These are phyloP conservation scores for Hemileccinum rubropunctum DNA, from an alignment of 768 basidiomycete species.

Conservation along the genomic window DNA sequence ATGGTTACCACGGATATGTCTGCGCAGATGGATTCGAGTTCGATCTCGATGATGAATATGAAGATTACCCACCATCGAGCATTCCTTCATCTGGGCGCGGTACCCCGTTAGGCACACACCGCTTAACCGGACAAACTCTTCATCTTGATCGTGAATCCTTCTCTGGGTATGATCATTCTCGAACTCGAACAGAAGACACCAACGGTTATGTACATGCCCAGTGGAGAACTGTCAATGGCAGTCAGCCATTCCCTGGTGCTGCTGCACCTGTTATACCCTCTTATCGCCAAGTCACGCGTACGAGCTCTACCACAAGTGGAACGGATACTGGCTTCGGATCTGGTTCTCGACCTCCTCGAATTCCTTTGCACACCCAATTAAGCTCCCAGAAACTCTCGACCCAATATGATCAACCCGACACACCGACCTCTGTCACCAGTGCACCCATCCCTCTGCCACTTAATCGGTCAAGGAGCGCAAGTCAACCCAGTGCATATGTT, in stretches of 20 bases:
- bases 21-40: constrained; percentile 69
- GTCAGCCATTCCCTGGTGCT: constrained; percentile 33
- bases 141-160: constrained; percentile 50
- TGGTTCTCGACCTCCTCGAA: constrained; percentile 40
- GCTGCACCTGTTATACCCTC: no score
- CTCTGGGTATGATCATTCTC: constrained; percentile 47
- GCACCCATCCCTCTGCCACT: constrained; percentile 30
- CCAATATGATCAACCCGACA: constrained; percentile 47
- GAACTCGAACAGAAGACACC: constrained; percentile 49
- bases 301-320: constrained; percentile 43
- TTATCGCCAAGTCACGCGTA: constrained; percentile 46
- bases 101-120: constrained; percentile 64
- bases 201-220: no score
- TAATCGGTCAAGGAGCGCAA: constrained; percentile 71
- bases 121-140: constrained; percentile 57
- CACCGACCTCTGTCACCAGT: constrained; percentile 33
- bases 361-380: constrained; percentile 60
- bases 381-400: constrained; percentile 61
- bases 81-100: constrained; percentile 62
- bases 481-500: constrained; percentile 71
- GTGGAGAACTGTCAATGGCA: constrained; percentile 38
- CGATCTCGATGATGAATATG: constrained; percentile 72
- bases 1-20: constrained; percentile 38
- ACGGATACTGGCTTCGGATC: constrained; percentile 38
- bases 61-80: constrained; percentile 63